Evolutionary conservation across 805 yeast species (phyloP), one percentile per base, ranked within the genome.

Genomic region (Starmerella bombicola): DNA sequence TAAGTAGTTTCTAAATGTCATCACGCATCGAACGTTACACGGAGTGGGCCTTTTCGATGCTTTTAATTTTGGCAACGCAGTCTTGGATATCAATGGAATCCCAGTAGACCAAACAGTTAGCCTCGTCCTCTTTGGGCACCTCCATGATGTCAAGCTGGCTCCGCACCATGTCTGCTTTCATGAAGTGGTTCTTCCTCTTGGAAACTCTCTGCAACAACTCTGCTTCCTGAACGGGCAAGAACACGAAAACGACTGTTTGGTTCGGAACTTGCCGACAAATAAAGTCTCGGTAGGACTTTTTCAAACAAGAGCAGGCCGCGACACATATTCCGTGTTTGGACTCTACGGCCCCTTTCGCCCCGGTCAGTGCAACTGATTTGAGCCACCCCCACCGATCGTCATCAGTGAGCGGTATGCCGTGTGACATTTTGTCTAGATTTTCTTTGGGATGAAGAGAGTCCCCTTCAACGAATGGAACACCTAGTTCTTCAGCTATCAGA

Each of bases 351-450:
- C 55, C 54, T 21, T 55, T 55, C 12, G 51, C 36, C 3, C 77
- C 67, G n/a, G 58, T 52, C 0, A 50, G 47, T 2, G 72, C 61
- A 10, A 91, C 60, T 29, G 58, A 56, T 29, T 65, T 59, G 16
- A 91, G 68, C 98, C 98, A 91, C 1, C 71, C 86, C 86, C 88
- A 81, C 45, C 98, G 65, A 59, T 91, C 98, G 2, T 77, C 91
- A 55, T 91, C 98, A 0, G 77, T 73, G 43, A 91, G 65, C 1
- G 97, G 93, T 17, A 72, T 68, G 0, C 93, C 93, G 17, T 65
- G 53, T 2, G 80, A 61, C 98, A 91, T 91, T 59, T 91, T 91
- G 16, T 69, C 75, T 12, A 88, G 66, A 57, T 91, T 91, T 10
- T 56, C 68, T 26, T 59, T 50, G 5, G 93, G 84, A 58, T 86